These are phyloP conservation scores for Mentha longifolia DNA, from an alignment of 257 asterid genomes.

Conservation along the genomic window DNA sequence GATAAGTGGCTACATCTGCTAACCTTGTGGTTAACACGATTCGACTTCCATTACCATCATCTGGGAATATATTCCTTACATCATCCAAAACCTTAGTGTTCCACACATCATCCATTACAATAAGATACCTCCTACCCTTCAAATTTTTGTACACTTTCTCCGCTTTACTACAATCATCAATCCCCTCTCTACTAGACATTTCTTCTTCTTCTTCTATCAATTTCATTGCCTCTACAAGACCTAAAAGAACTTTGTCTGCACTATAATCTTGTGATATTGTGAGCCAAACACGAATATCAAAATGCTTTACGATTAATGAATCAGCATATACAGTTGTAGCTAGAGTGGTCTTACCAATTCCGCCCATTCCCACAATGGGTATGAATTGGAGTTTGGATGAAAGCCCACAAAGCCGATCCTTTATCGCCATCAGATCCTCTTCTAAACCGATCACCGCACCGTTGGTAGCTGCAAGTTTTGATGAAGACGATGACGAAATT, in stretches of 20 bases:
- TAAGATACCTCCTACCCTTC: slow-evolving; percentile 12
- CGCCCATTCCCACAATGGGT: slow-evolving; percentile 20
- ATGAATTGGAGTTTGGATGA: not conserved
- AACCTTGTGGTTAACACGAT: slow-evolving; percentile 23
- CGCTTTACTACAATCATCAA: not conserved
- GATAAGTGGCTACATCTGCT: not conserved
- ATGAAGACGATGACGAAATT: too few relatives aligned
- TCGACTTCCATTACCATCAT: slow-evolving; percentile 15
- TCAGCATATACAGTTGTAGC: slow-evolving; percentile 4
- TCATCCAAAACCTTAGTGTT: not conserved
- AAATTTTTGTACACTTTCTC: not conserved
- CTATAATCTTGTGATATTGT: slow-evolving; percentile 6
- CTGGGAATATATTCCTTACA: too few relatives aligned
- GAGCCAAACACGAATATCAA: slow-evolving; percentile 15
- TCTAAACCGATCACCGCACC: not conserved
- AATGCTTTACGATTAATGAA: not conserved
- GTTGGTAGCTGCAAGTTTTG: too few relatives aligned
- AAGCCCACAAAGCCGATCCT: not conserved
- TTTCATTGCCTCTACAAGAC: not conserved
- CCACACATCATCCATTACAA: slow-evolving; percentile 26
- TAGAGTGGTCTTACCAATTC: slow-evolving; percentile 30
- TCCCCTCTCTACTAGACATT: too few relatives aligned
- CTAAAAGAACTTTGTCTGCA: not conserved
- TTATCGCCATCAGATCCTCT: not conserved
- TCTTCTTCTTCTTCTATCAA: not conserved